Evolutionary conservation across 2,329 filamentous ascomycete genomes (phyloP), one percentile per base, ranked within the genome.

Genomic region (Fusarium brevicatenulatum): DNA sequence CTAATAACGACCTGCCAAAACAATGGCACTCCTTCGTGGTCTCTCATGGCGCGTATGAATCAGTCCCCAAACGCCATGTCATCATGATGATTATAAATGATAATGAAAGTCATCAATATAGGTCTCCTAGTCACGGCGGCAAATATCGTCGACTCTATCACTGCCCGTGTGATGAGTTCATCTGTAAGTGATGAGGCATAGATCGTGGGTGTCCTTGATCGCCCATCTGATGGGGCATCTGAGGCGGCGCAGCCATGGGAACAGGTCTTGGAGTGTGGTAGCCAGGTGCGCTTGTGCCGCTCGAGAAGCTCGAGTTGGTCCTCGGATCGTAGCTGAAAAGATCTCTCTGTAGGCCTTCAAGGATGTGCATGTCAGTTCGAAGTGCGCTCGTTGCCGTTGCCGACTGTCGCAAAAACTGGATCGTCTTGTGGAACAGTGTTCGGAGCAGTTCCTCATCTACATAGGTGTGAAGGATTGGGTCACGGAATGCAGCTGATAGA

Each of bases 401-500:
- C 36, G 93, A 91, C 64, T 92, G 86, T 50, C 87, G 83, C 57
- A 98, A 87, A 80, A 98, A 95, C 5, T 82, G 81, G 71, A 97
- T 94, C 0, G 95, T 98, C 69, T 90, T 91, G 44, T 85, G 79
- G 64, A 97, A 90, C 0, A 97, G 87, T 3, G 81, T 79, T 49
- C 87, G 83, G 12, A 97, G 83, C 6, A 85, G 82, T 1, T 86
- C 80, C 53, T 84, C 82, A 7, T 89, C 81, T 25, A 97, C 86
- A 36, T 90, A 88, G 9, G 84, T 80, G 9, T 83, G 83, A 3
- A 97, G 87, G 32, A 87, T 83, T 9, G 85, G 87, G 52, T 95
- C 93, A 70, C 87, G 89, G 81, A 91, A 95, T 7, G 92, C 93
- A 3, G 95, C 95, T 32, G 93, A 91, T 6, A 99, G 89, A n/a